Percentiles rank a stretch among this genome's conserved stretches.
phyloP scores from a whole-genome alignment of 371 early-diverging fungal genomes.

The Apophysomyces trapeziformis region DNA sequence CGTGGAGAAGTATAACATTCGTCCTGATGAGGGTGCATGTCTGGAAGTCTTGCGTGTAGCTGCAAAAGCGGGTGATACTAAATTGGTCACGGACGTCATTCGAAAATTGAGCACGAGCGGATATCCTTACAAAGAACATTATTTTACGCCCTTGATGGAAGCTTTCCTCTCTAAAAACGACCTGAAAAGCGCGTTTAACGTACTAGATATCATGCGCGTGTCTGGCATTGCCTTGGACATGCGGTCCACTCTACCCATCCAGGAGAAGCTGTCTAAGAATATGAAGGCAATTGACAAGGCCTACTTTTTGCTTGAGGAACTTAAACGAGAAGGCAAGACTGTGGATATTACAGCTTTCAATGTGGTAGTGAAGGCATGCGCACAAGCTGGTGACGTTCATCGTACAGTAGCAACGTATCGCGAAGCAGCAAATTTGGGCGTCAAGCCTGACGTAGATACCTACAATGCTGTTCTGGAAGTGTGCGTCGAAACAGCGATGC shows the following conservation, averaged over 20 bases:
- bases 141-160: constrained; percentile 74
- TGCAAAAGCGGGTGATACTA: constrained; percentile 58
- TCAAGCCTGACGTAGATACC: constrained; percentile 62
- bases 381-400: constrained; percentile 50
- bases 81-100: constrained; percentile 64
- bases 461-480: constrained; percentile 67
- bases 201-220: constrained; percentile 67
- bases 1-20: constrained; percentile 35
- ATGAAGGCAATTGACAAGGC: constrained; percentile 53
- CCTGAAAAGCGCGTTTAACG: constrained; percentile 67
- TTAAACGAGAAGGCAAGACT: constrained; percentile 47
- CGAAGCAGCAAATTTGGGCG: constrained; percentile 50
- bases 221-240: constrained; percentile 52
- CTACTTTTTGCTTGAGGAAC: constrained; percentile 55
- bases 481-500: constrained; percentile 56
- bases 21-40: constrained; percentile 71
- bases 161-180: constrained; percentile 61
- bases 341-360: constrained; percentile 70
- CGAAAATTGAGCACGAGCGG: constrained; percentile 57
- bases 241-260: constrained; percentile 46
- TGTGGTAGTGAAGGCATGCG: constrained; percentile 62
- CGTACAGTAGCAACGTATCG: constrained; percentile 61
- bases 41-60: constrained; percentile 64
- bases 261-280: constrained; percentile 25
- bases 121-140: constrained; percentile 64